Evolutionary conservation across 306 rosid species (phyloP).

Genomic region (Dicorynia guianensis): DNA sequence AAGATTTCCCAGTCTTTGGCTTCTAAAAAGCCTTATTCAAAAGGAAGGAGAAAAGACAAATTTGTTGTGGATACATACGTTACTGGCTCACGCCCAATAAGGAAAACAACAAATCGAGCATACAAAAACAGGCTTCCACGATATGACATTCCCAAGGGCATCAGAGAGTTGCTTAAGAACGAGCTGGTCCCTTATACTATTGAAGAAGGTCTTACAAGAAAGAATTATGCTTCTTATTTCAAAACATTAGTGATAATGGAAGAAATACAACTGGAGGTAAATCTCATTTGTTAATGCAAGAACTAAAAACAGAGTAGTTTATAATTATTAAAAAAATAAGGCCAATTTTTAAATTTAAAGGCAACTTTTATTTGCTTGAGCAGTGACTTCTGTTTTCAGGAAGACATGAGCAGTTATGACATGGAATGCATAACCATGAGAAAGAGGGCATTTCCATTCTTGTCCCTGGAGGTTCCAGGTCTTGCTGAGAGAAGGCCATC

Average conservation of each 20-base stretch:
- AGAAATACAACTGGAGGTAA: slow-evolving; percentile 89
- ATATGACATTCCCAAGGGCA: slow-evolving; percentile 68
- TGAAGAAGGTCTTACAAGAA: slow-evolving; percentile 60
- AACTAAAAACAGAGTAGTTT: slow-evolving; percentile 13
- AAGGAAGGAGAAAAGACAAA: slow-evolving; percentile 62
- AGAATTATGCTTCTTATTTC: slow-evolving; percentile 60
- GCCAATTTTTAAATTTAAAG: slow-evolving; percentile 24
- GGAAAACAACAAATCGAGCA: slow-evolving; percentile 17
- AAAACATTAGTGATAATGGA: slow-evolving; percentile 78
- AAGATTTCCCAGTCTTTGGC: slow-evolving; percentile 75
- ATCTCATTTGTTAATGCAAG: slow-evolving; percentile 25
- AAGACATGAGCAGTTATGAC: slow-evolving; percentile 80
- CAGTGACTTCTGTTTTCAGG: slow-evolving; percentile 57
- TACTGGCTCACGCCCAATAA: slow-evolving; percentile 57
- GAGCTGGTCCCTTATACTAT: slow-evolving; percentile 63
- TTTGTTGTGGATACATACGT: slow-evolving; percentile 50
- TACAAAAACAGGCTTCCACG: slow-evolving; percentile 68
- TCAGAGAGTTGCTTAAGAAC: slow-evolving; percentile 60
- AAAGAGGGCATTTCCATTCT: slow-evolving; percentile 50
- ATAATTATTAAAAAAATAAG: background rate
- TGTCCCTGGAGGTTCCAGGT: slow-evolving; percentile 88
- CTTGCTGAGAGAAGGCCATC: slow-evolving; percentile 97
- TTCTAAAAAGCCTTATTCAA: slow-evolving; percentile 67
- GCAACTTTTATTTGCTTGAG: slow-evolving; percentile 24
- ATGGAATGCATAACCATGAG: slow-evolving; percentile 71